Base-by-base conservation (phyloP, 345 rosid species). In the Populus davidiana region DNA sequence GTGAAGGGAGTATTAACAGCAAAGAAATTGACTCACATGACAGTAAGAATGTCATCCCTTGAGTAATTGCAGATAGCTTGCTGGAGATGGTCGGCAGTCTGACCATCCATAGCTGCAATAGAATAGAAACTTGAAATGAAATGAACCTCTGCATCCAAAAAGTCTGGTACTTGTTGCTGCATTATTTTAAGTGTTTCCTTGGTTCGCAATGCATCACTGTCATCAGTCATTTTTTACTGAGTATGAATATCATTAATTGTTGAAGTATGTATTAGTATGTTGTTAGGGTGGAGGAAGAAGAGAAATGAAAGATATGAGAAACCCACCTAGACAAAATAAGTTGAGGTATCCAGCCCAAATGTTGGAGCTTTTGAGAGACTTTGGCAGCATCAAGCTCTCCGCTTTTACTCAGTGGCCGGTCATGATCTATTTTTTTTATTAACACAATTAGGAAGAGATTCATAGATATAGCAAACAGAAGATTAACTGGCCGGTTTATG, bases 61-160 rank as follows among this genome's bases (percentile, higher is more conserved):
- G 98, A 88, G 81, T 90, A 90, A 81, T 71, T 88, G 76, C 91
- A 92, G 84, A 96, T 83, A 79, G 87, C 83, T 67, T 78, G 87
- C 47, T 91, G 97, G 72, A 95, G 92, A 79, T 91, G 98, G 9
- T 89, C 93, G 0, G 98, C 98, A 9, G 99, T 95, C 82, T 95
- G 99, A 38, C 99, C 99, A 75, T 95, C 98, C 99, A 96, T 90
- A 35, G 98, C 97, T 4, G 99, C 94, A 75, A 96, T 84, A 64
- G 98, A 96, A 85, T 96, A 96, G 83, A 93, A 96, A 87, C 98
- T 96, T 0, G 99, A 91, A 72, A 96, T 82, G 80, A 91, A 92
- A 85, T 89, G 93, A 70, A 91, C 88, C 82, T 90, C 89, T 6
- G 98, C 94, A 72, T 88, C 93, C 83, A 85, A 71, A 70, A 96